Evolutionary conservation across 257 asterid species (phyloP).

Genomic region (Primulina tabacum): DNA sequence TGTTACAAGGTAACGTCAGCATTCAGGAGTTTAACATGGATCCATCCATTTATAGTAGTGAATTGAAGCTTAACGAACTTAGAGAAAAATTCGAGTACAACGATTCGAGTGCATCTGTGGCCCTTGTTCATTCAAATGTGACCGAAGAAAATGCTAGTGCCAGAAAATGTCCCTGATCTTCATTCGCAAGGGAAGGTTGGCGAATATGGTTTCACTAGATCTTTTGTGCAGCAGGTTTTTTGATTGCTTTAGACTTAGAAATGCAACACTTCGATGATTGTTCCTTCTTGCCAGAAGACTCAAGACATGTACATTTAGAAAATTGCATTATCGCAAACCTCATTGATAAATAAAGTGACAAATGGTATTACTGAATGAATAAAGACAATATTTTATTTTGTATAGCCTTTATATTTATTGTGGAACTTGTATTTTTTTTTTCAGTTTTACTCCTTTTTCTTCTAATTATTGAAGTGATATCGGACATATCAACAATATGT

Average conservation of each 20-base stretch:
- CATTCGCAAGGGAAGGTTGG: background rate
- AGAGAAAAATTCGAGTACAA: conserved; percentile 41
- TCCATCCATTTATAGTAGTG: conserved; percentile 37
- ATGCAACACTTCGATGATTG: no score
- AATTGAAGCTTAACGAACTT: conserved; percentile 40
- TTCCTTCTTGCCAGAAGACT: no score
- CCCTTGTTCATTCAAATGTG: conserved; percentile 11
- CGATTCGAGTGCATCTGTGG: conserved; percentile 24
- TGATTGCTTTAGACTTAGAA: background rate
- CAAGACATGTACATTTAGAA: no score
- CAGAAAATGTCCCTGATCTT: conserved; percentile 14
- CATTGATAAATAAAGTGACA: no score
- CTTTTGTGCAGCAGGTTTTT: background rate
- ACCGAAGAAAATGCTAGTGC: conserved; percentile 11
- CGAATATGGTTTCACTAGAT: background rate
- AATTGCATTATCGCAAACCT: no score
- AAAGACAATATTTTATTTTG: no score
- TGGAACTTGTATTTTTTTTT: no score
- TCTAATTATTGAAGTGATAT: no score
- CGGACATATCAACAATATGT: no score
- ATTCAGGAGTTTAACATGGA: conserved; percentile 40
- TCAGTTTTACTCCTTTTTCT: no score
- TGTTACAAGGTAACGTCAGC: conserved; percentile 48
- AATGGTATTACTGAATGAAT: no score
- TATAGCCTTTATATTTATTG: no score